These are phyloP conservation scores for Coleophoma cylindrospora DNA, from an alignment of 2,329 filamentous ascomycete genomes.

Conservation along the genomic window DNA sequence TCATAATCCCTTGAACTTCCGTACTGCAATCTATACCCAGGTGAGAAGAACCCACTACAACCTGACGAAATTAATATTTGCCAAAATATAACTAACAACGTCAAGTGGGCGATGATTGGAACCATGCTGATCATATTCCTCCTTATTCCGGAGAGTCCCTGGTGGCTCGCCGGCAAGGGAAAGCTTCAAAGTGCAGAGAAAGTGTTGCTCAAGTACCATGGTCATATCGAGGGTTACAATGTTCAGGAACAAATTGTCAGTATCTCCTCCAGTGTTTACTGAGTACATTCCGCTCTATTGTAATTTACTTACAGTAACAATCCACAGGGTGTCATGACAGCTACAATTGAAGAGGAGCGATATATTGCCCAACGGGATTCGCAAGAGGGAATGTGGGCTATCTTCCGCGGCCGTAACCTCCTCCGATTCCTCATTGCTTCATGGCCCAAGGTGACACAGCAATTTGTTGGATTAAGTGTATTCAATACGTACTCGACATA, in stretches of 20 bases:
- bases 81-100: not conserved
- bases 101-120: slow-evolving; percentile 38
- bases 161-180: slow-evolving; percentile 31
- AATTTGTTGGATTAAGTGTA: slow-evolving; percentile 14
- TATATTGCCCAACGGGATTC: slow-evolving; percentile 16
- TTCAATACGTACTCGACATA: slow-evolving; percentile 15
- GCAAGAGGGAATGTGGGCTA: slow-evolving; percentile 22
- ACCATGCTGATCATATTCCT: slow-evolving; percentile 33
- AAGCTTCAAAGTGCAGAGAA: slow-evolving; percentile 22
- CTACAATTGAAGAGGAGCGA: slow-evolving; percentile 20
- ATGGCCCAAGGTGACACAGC: slow-evolving; percentile 18
- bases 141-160: slow-evolving; percentile 33
- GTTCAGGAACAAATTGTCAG: slow-evolving; percentile 24
- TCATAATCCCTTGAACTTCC: slow-evolving; percentile 28
- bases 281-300: not conserved
- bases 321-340: slow-evolving; percentile 10
- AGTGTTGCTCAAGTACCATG: slow-evolving; percentile 14
- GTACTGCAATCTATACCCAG: slow-evolving; percentile 36
- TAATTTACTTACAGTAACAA: not conserved
- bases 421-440: slow-evolving; percentile 24
- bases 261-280: slow-evolving; percentile 2
- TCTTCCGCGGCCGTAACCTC: slow-evolving; percentile 26
- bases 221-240: slow-evolving; percentile 22
- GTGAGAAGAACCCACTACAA: slow-evolving; percentile 11
- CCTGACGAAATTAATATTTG: not conserved